Evolutionary conservation across 306 rosid species (phyloP).

Genomic region (Acacia acuminata): DNA sequence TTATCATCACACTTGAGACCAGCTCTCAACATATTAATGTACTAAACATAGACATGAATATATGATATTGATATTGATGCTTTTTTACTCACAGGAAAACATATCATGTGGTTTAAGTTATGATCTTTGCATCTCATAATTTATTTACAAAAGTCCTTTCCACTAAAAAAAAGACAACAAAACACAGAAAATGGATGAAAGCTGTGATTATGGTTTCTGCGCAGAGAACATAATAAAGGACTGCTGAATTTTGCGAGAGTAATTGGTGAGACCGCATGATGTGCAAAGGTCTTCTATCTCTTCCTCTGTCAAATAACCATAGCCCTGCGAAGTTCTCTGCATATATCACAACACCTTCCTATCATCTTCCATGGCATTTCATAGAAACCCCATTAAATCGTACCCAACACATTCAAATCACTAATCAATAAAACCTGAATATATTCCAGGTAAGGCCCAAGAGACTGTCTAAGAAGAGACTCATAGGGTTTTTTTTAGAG

Average conservation of each 20-base stretch:
- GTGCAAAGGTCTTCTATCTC: constrained; percentile 67
- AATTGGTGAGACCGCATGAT: constrained; percentile 69
- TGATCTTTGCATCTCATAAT: constrained; percentile 31
- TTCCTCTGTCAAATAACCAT: constrained; percentile 50
- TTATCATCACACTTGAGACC: background rate
- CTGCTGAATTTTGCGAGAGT: constrained; percentile 61
- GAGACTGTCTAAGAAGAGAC: background rate
- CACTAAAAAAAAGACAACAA: constrained; percentile 19
- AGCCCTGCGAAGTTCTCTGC: constrained; percentile 48
- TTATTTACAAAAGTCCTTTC: constrained; percentile 30
- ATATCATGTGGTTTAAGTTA: constrained; percentile 3
- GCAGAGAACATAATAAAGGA: constrained; percentile 77
- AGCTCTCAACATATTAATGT: background rate
- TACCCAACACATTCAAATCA: background rate
- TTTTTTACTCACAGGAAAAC: background rate
- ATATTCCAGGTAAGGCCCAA: background rate
- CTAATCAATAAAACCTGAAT: background rate
- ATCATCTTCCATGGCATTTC: constrained; percentile 12
- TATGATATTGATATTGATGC: background rate
- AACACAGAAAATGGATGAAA: constrained; percentile 25
- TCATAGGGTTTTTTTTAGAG: background rate
- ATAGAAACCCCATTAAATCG: constrained; percentile 22
- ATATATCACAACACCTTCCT: background rate
- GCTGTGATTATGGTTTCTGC: constrained; percentile 54
- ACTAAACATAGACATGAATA: background rate